Evolutionary conservation across 164 flowering plant species (phyloP), one percentile per base, ranked within the genome.

Genomic region (Magnolia kwangsiensis): DNA sequence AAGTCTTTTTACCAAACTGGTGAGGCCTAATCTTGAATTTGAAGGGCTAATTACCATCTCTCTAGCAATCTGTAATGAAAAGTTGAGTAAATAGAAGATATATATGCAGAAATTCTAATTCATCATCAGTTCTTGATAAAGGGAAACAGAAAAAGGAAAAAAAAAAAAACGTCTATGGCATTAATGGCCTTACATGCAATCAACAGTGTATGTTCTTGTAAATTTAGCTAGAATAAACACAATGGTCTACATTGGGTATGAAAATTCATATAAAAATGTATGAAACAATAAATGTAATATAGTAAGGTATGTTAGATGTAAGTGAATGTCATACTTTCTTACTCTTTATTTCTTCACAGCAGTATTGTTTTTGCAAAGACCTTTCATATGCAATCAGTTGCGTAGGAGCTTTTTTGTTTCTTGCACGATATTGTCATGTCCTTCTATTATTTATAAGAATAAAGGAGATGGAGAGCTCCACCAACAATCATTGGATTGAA

Each of bases 11-110:
- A 91, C 89, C 84, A 94, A 81, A 24, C 80, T 68, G 65, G 90
- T 79, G 75, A 94, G 89, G 77, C 98, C 97, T 81, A 96, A 80
- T 80, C 89, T 92, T 64, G 88, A 71, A 84, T 92, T 94, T 78
- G 87, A 87, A 59, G 97, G 98, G 86, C 99, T 94, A 64, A 96
- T 96, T n/a, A 88, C 99, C 98, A 94, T 92, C 84, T 96, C 99
- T 79, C 98, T 86, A 74, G 96, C 98, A 83, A 96, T 92, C 99
- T 96, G 84, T 77, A 71, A 55, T 10, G 59, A 73, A 51, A n/a
- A 75, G 2, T 63, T 20, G 59, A 71, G n/a, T 70, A 45, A 73
- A 74, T 11, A 16, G 8, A 51, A 65, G 29, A 50, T 20, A 79
- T n/a, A 75, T 45, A 51, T 5, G 20, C 11, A 23, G 19, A 14